phyloP scores from a whole-genome alignment of 2,329 filamentous ascomycete genomes.

The Exophiala dermatitidis region DNA sequence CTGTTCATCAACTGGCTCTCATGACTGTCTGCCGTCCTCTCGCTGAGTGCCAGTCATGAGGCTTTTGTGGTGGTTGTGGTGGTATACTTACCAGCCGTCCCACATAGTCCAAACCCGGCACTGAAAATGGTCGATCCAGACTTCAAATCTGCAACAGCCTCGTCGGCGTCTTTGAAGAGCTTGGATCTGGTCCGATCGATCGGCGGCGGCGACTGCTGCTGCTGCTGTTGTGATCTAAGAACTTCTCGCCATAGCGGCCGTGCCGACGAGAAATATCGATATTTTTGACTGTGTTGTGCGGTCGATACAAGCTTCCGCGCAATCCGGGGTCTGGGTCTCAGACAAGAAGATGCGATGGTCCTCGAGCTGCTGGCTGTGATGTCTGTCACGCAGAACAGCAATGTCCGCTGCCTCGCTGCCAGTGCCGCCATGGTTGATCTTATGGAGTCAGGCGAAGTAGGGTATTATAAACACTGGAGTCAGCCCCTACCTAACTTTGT shows the following conservation, averaged over 20 bases:
- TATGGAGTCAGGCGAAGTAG: not conserved
- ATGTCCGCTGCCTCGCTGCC: conserved; percentile 11
- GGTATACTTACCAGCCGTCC: conserved; percentile 54
- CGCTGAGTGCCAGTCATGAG: not conserved
- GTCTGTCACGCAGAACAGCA: conserved; percentile 19
- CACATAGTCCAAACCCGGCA: conserved; percentile 75
- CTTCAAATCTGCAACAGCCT: conserved; percentile 62
- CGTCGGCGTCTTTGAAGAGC: conserved; percentile 48
- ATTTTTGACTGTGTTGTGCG: not conserved
- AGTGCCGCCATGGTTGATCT: not conserved
- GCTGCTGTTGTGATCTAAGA: not conserved
- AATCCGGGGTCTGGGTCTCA: conserved; percentile 6
- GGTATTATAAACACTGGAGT: not conserved
- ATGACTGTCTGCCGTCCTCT: no score
- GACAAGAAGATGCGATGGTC: conserved; percentile 1
- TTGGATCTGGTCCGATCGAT: conserved; percentile 30
- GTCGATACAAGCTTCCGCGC: not conserved
- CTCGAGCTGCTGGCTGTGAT: not conserved
- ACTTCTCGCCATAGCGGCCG: conserved; percentile 11
- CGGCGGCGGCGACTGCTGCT: conserved; percentile 4
- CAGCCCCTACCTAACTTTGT: no score
- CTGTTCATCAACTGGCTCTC: not conserved
- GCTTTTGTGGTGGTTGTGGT: not conserved
- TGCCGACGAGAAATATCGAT: conserved; percentile 17
- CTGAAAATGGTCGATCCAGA: conserved; percentile 66